Evolutionary conservation across 495 filamentous ascomycete species (phyloP), one percentile per base, ranked within the genome.

Genomic region (Lophiotrema nucula): DNA sequence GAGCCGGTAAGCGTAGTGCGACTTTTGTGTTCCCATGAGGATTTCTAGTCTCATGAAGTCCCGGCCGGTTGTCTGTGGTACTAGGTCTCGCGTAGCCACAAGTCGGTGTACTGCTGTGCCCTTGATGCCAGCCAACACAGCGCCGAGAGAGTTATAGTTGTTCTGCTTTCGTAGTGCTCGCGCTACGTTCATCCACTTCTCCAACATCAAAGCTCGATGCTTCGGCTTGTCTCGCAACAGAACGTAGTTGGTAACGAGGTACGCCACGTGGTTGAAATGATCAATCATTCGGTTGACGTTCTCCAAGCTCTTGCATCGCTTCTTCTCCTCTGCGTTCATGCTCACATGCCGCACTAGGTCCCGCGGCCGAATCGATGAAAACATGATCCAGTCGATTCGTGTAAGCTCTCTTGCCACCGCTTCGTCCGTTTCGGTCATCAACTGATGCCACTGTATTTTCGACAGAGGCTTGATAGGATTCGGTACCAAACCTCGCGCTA

Each of bases 371-470:
- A 97, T 95, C n/a, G 90, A 88, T 62, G 87, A 91, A 72, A 96
- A 96, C 83, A 95, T 91, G 67, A 90, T 81, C 93, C 92, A 97
- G 74, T 97, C 93, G 38, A 97, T 92, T 49, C 93, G 83, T 4
- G 93, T 97, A 67, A 98, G 78, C 70, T 98, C 93, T 45, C 84
- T 83, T 5, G 95, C 93, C 59, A 97, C 88, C 44, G 88, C 81
- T 37, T 91, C 88, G 25, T 93, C 86, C 4, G 83, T 75, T 23
- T 83, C 81, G 24, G 87, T 87, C 84, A 95, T 92, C 59, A 95
- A 84, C 47, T 84, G 79, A 56, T 88, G 86, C 81, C 90, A 96
- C 62, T 88, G 85, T 39, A 85, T 72, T 68, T 96, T 96, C 53
- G 82, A 85, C 11, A 95, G 75, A 0, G 80, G 74, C 24, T 73